phyloP scores from a whole-genome alignment of 768 basidiomycete genomes.

The Serendipita indica region DNA sequence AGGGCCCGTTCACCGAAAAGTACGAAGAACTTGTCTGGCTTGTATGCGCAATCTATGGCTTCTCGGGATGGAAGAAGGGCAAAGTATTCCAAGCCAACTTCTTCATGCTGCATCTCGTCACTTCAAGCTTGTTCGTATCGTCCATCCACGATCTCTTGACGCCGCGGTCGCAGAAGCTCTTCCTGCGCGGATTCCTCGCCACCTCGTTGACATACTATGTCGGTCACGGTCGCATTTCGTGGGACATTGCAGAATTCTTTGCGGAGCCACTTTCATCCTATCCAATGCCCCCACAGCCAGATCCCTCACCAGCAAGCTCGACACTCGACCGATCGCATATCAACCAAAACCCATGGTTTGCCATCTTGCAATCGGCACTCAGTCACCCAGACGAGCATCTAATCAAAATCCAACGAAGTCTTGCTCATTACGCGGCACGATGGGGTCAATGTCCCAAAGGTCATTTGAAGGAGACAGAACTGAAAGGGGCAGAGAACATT shows the following conservation, averaged over 20 bases:
- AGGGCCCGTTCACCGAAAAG: constrained; percentile 23
- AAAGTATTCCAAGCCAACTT: constrained; percentile 41
- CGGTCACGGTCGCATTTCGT: constrained; percentile 36
- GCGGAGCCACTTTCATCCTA: constrained; percentile 16
- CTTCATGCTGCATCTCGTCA: constrained; percentile 51
- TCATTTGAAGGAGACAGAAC: background rate
- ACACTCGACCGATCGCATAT: constrained; percentile 24
- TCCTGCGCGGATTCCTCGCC: constrained; percentile 47
- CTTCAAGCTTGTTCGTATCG: constrained; percentile 46
- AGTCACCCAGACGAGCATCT: constrained; percentile 46
- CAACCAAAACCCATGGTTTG: constrained; percentile 44
- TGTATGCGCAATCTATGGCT: constrained; percentile 38
- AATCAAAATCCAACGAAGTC: constrained; percentile 31
- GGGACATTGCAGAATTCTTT: constrained; percentile 39
- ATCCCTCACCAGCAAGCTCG: constrained; percentile 17
- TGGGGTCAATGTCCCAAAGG: constrained; percentile 25
- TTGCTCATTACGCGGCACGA: constrained; percentile 31
- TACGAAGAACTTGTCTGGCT: constrained; percentile 50
- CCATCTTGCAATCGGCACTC: constrained; percentile 37
- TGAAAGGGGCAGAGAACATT: background rate
- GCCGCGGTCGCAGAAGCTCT: constrained; percentile 30
- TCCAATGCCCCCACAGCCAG: constrained; percentile 18
- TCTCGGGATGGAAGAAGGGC: constrained; percentile 34
- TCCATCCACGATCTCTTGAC: constrained; percentile 31
- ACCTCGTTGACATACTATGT: constrained; percentile 39